Conservation (phyloP, 768 basidiomycete species). For the Dacryopinax spathularia region DNA sequence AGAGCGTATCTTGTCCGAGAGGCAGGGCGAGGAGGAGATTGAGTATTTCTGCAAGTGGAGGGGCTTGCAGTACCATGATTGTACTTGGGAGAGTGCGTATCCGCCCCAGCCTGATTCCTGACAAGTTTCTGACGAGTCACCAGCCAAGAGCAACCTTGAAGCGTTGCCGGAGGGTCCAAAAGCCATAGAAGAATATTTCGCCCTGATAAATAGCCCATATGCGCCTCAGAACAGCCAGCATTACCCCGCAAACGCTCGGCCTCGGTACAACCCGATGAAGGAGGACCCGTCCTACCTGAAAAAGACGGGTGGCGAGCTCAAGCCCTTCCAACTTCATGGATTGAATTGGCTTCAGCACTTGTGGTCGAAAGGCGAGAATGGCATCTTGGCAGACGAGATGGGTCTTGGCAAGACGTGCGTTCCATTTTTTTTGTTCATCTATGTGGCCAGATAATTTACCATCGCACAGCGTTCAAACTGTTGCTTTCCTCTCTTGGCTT, state of each 20-base stretch:
- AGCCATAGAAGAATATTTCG: slow-evolving; percentile 65
- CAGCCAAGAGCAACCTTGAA: neutral
- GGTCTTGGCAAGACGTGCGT: slow-evolving; percentile 80
- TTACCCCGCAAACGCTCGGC: slow-evolving; percentile 55
- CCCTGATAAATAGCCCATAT: slow-evolving; percentile 58
- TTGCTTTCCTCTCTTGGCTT: slow-evolving; percentile 85
- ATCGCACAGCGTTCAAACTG: slow-evolving; percentile 69
- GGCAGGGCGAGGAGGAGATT: slow-evolving; percentile 31
- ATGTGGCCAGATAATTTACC: neutral
- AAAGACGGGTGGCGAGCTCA: slow-evolving; percentile 66
- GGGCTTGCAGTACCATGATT: slow-evolving; percentile 80
- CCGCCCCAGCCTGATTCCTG: neutral
- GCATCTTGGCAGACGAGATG: slow-evolving; percentile 98
- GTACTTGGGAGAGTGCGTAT: slow-evolving; percentile 77
- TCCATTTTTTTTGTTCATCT: neutral
- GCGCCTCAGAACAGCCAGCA: slow-evolving; percentile 72
- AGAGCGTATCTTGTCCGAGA: slow-evolving; percentile 79
- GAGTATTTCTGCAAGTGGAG: slow-evolving; percentile 98
- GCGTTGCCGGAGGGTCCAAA: slow-evolving; percentile 26
- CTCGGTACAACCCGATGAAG: slow-evolving; percentile 64
- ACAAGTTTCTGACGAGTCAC: neutral
- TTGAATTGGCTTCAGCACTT: slow-evolving; percentile 97
- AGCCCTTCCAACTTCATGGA: slow-evolving; percentile 96
- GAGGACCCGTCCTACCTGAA: slow-evolving; percentile 79
- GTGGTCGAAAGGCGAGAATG: slow-evolving; percentile 90